Evolutionary conservation across 208 protist species (phyloP), one percentile per base, ranked within the genome.

Genomic region (Novymonas esmeraldas): DNA sequence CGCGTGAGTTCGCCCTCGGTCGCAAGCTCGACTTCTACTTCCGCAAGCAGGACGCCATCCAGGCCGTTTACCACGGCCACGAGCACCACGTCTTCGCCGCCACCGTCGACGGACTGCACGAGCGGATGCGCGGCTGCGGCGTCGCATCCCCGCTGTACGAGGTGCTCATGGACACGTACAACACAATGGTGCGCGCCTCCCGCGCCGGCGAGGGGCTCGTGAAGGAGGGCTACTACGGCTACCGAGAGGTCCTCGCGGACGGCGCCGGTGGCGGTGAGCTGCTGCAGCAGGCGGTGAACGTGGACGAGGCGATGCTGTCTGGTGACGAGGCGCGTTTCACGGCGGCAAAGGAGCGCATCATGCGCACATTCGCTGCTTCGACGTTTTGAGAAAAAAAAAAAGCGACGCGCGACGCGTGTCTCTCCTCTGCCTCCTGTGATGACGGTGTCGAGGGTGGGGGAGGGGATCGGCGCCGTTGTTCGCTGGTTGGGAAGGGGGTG

Each of bases 111-210:
- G 91, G 91, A 1, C 62, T 96, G 10, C 81, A 94, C 60, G 71
- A 59, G 9, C 75, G 84, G 36, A 56, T 96, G 54, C 64, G 74
- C 38, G 62, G 29, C 20, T 20, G 49, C 22, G 39, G 68, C 3
- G 39, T 86, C 5, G 16, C 48, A 2, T 89, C 76, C 6, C 91
- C 86, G 0, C 93, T 96, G 56, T 93, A 86, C 55, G 88, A 94
- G 51, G 79, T 89, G 41, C 67, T 96, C n/a, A 88, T 96, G 81
- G 89, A 96, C 74, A 75, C 87, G 6, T 94, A 89, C 70, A 77
- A 82, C 73, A 94, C 87, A 14, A 56, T 92, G 45, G 50, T 93
- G 31, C 84, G 89, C n/a, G 86, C 91, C 31, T 91, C 88, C 6
- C 66, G 73, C 0, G 79, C 71, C 0, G 91, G 91, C 1, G 70